These are phyloP conservation scores for Eimeria falciformis DNA, from an alignment of 169 alveolate genomes.

Conservation along the genomic window DNA sequence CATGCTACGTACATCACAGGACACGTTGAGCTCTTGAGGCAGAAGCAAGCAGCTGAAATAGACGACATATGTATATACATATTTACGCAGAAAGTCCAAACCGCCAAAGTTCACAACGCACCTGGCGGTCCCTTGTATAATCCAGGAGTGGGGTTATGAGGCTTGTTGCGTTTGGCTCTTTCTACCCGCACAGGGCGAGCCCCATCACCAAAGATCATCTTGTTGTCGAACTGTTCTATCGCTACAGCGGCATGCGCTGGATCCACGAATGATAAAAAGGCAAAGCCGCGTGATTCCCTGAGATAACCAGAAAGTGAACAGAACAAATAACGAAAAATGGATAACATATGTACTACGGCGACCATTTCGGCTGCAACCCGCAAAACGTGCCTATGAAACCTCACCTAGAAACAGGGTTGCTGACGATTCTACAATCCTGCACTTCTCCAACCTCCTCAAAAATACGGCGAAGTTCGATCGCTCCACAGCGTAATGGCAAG, in stretches of 20 bases:
- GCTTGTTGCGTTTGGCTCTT: conserved; percentile 76
- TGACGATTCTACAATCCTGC: conserved; percentile 75
- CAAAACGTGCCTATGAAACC: neutral
- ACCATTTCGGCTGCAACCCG: too few relatives aligned
- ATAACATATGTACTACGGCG: too few relatives aligned
- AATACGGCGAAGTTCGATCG: conserved; percentile 66
- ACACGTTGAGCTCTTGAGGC: neutral
- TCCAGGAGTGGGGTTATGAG: conserved; percentile 80
- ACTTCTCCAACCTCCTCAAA: conserved; percentile 77
- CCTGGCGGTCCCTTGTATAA: conserved; percentile 79
- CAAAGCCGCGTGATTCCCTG: conserved; percentile 80
- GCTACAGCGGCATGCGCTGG: conserved; percentile 66
- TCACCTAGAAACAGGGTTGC: conserved; percentile 77
- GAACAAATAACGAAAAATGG: too few relatives aligned
- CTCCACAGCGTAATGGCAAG: conserved; percentile 65
- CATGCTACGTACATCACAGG: neutral
- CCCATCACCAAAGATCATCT: conserved; percentile 68
- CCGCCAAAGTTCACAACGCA: too few relatives aligned
- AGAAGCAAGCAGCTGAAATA: neutral
- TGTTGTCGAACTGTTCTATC: conserved; percentile 72
- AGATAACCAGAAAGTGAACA: neutral
- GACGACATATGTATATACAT: neutral
- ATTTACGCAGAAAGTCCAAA: neutral
- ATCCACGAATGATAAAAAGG: conserved; percentile 67
- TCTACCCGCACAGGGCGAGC: conserved; percentile 68